Conservation (phyloP, 2,329 filamentous ascomycete genomes). For the Pyricularia pennisetigena region DNA sequence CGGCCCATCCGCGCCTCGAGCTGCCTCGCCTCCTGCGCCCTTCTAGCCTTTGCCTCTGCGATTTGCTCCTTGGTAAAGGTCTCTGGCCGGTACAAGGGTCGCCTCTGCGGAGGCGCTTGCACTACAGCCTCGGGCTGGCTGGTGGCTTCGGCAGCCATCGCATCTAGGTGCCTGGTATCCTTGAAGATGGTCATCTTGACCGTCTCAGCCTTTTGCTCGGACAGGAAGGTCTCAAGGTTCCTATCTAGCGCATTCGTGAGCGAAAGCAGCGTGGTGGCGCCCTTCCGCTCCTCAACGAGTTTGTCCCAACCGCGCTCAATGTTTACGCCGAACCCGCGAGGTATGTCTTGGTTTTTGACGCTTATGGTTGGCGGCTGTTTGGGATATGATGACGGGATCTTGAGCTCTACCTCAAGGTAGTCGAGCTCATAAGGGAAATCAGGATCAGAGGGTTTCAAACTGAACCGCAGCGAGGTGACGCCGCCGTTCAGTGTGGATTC, state of each 20-base stretch:
- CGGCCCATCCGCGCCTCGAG: slow-evolving; percentile 67
- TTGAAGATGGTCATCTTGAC: slow-evolving; percentile 56
- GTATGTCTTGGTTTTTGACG: slow-evolving; percentile 42
- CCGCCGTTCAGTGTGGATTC: slow-evolving; percentile 33
- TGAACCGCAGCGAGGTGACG: slow-evolving; percentile 51
- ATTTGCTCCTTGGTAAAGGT: slow-evolving; percentile 51
- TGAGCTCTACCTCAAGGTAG: slow-evolving; percentile 56
- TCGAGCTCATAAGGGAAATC: slow-evolving; percentile 75
- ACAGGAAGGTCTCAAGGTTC: slow-evolving; percentile 59
- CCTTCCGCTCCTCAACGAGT: slow-evolving; percentile 45
- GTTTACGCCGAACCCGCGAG: slow-evolving; percentile 62
- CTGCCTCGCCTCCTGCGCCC: slow-evolving; percentile 59
- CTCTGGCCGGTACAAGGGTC: slow-evolving; percentile 26
- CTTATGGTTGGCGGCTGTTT: slow-evolving; percentile 44
- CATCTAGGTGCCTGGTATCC: slow-evolving; percentile 40
- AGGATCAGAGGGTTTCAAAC: slow-evolving; percentile 63
- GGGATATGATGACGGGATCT: slow-evolving; percentile 56
- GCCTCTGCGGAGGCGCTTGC: slow-evolving; percentile 4
- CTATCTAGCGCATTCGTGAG: slow-evolving; percentile 63
- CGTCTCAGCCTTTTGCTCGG: slow-evolving; percentile 60
- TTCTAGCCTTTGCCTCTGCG: slow-evolving; percentile 48
- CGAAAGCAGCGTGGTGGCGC: slow-evolving; percentile 53
- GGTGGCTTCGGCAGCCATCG: not conserved
- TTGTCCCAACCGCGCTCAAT: slow-evolving; percentile 64
- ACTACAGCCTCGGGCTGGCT: not conserved